phyloP scores from a whole-genome alignment of 805 yeast species.

The Ogataea dorogensis region DNA sequence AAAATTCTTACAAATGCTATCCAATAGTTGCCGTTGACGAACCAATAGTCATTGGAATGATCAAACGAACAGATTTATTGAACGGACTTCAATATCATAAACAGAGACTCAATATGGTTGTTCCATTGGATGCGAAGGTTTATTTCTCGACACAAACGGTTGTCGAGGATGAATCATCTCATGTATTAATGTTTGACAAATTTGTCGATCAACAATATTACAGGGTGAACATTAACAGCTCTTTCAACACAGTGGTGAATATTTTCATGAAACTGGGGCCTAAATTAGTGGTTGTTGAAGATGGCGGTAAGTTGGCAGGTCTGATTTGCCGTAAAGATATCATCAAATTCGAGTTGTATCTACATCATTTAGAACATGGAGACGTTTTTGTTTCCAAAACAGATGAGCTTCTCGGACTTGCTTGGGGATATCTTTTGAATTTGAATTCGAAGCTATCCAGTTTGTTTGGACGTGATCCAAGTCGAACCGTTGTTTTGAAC shows the following conservation, averaged over 20 bases:
- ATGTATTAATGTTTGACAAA: conserved; percentile 29
- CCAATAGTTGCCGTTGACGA: conserved; percentile 47
- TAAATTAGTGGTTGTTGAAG: conserved; percentile 62
- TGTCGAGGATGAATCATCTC: conserved; percentile 6
- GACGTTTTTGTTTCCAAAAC: conserved; percentile 24
- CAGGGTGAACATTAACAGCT: conserved; percentile 49
- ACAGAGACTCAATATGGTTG: conserved; percentile 7
- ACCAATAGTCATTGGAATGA: conserved; percentile 44
- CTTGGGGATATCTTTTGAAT: conserved; percentile 17
- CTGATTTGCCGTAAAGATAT: conserved; percentile 85
- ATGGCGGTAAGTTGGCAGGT: conserved; percentile 63
- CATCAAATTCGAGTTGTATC: conserved; percentile 52
- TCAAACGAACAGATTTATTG: conserved; percentile 42
- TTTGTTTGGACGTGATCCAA: conserved; percentile 1
- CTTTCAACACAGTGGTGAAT: conserved; percentile 61
- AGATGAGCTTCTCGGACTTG: conserved; percentile 23
- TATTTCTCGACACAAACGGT: conserved; percentile 12
- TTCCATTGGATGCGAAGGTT: conserved; percentile 10
- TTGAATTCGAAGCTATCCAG: conserved; percentile 4
- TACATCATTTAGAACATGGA: conserved; percentile 30
- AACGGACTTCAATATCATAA: conserved; percentile 28
- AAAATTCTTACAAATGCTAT: conserved; percentile 43
- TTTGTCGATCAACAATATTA: conserved; percentile 59
- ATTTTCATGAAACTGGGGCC: conserved; percentile 82
- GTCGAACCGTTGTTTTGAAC: conserved; percentile 8